Evolutionary conservation across 2,329 filamentous ascomycete genomes (phyloP).

Genomic region (Trichoderma afroharzianum): DNA sequence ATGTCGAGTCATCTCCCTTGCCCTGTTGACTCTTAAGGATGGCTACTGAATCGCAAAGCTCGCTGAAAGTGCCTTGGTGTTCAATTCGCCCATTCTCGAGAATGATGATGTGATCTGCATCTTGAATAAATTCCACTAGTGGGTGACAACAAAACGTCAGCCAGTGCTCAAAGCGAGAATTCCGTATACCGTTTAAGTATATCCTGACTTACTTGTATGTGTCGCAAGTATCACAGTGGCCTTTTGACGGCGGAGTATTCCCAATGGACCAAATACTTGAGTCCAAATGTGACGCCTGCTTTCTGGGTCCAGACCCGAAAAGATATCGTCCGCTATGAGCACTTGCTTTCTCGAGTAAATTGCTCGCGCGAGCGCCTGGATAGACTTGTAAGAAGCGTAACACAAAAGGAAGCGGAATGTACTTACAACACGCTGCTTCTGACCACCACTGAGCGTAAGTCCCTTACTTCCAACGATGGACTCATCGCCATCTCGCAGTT

Average conservation of each 20-base stretch:
- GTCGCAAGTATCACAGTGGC: conserved; percentile 38
- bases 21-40: not conserved
- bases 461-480: conserved; percentile 35
- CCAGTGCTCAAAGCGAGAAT: not conserved
- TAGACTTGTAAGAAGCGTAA: not conserved
- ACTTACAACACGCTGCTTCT: conserved; percentile 29
- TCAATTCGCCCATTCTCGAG: conserved; percentile 24
- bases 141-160: not conserved
- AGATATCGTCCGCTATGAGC: conserved; percentile 40
- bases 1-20: not conserved
- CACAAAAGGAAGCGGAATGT: no score
- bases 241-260: conserved; percentile 35
- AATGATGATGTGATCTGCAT: conserved; percentile 26
- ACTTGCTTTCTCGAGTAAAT: conserved; percentile 35
- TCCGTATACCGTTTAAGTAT: not conserved
- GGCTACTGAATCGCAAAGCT: not conserved
- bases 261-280: conserved; percentile 37
- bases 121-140: conserved; percentile 20
- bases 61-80: conserved; percentile 20
- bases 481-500: conserved; percentile 30
- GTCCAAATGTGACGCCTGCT: conserved; percentile 40
- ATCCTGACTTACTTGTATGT: conserved; percentile 16
- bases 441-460: conserved; percentile 37
- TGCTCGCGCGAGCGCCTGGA: conserved; percentile 35
- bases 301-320: conserved; percentile 39